Evolutionary conservation across 148 eudicot genomes (phyloP).

Genomic region (Arbutus unedo): DNA sequence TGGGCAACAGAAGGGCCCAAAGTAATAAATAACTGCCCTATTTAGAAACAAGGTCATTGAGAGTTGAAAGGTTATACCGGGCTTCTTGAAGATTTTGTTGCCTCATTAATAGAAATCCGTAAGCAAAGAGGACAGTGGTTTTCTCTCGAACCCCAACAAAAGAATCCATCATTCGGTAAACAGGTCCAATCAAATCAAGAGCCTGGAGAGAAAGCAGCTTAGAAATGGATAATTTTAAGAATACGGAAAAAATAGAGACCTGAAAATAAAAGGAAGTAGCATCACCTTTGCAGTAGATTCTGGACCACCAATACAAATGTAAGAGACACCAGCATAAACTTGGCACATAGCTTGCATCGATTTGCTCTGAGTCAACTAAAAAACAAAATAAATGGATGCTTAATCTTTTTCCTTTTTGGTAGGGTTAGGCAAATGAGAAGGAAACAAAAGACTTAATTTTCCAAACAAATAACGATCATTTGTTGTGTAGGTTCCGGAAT

Average conservation of each 20-base stretch:
- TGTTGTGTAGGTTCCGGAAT: neutral
- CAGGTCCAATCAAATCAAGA: constrained; percentile 88
- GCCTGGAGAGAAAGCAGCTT: constrained; percentile 47
- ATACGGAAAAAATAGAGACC: neutral
- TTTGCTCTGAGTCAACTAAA: constrained; percentile 82
- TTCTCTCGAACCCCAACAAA: constrained; percentile 91
- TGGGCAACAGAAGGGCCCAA: neutral
- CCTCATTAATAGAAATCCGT: constrained; percentile 90
- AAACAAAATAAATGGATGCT: neutral
- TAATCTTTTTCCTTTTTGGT: neutral
- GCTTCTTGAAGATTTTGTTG: constrained; percentile 95
- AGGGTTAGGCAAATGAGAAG: neutral
- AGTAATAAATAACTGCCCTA: constrained; percentile 11
- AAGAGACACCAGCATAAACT: constrained; percentile 85
- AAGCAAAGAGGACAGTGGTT: constrained; percentile 77
- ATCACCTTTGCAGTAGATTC: constrained; percentile 79
- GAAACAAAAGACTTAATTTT: neutral
- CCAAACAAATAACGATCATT: neutral
- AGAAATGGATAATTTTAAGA: neutral
- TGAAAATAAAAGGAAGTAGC: neutral
- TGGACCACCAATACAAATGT: constrained; percentile 80
- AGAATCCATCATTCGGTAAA: constrained; percentile 70
- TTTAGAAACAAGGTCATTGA: constrained; percentile 9
- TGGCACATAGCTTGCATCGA: constrained; percentile 87
- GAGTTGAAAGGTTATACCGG: constrained; percentile 43